Base-by-base conservation (phyloP, 352 stramenopile species). In the Phytophthora citrophthora region DNA sequence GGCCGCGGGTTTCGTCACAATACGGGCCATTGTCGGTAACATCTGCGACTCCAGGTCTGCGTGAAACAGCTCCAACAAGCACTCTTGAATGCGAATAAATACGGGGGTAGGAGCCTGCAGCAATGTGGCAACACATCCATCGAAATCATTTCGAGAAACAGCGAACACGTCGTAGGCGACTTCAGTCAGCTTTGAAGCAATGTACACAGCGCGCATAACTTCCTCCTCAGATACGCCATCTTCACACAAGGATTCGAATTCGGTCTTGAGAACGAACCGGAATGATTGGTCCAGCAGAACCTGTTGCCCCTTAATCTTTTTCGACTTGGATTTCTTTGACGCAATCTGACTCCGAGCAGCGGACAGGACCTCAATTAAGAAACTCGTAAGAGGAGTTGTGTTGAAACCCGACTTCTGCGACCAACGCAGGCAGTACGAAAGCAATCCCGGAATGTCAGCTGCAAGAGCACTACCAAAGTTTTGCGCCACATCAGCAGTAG, bases 341-440 rank as follows among this genome's bases (percentile, higher is more conserved):
- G 34, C 60, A 31, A 59, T 60, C 18, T 71, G 53, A 40, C 53
- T 55, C 23, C 79, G 85, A 41, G 84, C 83, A 26, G 63, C 61
- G 15, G 72, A 65, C 1, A 95, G 64, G 26, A 91, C 72, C 1
- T 79, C 68, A 36, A 95, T 81, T 8, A 92, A 56, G 41, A 93
- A 76, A n/a, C 55, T 57, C 12, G 83, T 89, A 38, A 91, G 57
- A 10, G 76, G 64, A 24, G 39, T 52, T 13, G 65, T 61, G 48
- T 81, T 83, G 41, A 86, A 75, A 6, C 86, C 78, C 16, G 76
- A 79, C 4, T 62, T 51, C 23, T 80, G 60, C 26, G 83, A 85
- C 87, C 85, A 95, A 38, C 72, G 70, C 12, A 92, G 50, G 39
- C 73, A 90, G 54, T 79, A 85, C 24, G 85, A 81, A 11, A 93